These are phyloP conservation scores for Ogataea henricii DNA, from an alignment of 805 yeast genomes.

Conservation along the genomic window DNA sequence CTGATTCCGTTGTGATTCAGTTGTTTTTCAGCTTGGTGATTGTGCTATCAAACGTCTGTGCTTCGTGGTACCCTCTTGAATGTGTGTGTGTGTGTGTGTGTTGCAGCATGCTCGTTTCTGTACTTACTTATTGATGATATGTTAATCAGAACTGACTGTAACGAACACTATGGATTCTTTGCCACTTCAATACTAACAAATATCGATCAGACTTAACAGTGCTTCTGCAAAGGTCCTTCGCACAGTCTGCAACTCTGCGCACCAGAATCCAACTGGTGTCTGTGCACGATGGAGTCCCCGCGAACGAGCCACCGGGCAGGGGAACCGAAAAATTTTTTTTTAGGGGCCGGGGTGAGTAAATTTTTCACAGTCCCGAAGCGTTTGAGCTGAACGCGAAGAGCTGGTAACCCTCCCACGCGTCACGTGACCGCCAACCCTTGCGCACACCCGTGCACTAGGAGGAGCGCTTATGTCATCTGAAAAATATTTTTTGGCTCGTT, in stretches of 20 bases:
- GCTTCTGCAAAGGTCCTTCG: neutral
- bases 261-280: slow-evolving; percentile 4
- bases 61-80: too few relatives aligned
- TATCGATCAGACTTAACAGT: slow-evolving; percentile 2
- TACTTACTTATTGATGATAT: slow-evolving; percentile 16
- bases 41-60: too few relatives aligned
- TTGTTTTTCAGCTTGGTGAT: too few relatives aligned
- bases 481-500: slow-evolving; percentile 6
- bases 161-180: neutral
- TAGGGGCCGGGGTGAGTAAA: slow-evolving; percentile 8
- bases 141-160: slow-evolving; percentile 9
- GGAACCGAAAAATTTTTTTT: slow-evolving; percentile 1
- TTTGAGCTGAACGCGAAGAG: neutral
- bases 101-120: neutral
- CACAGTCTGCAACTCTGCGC: slow-evolving; percentile 2
- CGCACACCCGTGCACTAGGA: neutral
- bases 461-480: neutral
- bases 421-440: slow-evolving; percentile 11
- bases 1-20: too few relatives aligned
- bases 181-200: neutral
- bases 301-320: slow-evolving; percentile 1
- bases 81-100: neutral
- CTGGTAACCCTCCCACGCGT: slow-evolving; percentile 8
- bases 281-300: neutral
- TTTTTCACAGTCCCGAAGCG: slow-evolving; percentile 18